Evolutionary conservation across 1,284 basidiomycete species (phyloP).

Genomic region (Malassezia pachydermatis): DNA sequence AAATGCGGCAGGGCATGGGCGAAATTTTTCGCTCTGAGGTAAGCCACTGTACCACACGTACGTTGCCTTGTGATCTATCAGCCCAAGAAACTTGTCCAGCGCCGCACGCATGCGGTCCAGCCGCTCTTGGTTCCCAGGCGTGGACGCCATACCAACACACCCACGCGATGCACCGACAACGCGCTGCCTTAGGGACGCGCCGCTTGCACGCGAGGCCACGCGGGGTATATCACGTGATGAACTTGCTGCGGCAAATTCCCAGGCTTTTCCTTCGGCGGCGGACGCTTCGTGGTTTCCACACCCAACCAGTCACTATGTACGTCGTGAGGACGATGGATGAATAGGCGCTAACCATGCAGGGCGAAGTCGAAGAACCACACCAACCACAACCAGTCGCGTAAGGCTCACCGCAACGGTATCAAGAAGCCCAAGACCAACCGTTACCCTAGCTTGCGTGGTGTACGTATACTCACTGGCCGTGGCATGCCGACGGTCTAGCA

Average conservation of each 20-base stretch:
- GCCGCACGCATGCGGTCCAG: slow-evolving; percentile 31
- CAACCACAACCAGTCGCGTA: slow-evolving; percentile 55
- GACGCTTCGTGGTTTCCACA: neutral
- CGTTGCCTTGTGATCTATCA: slow-evolving; percentile 33
- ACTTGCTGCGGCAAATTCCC: slow-evolving; percentile 20
- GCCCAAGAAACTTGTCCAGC: slow-evolving; percentile 30
- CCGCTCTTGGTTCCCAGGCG: slow-evolving; percentile 16
- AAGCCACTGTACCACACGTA: neutral
- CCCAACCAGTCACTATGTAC: slow-evolving; percentile 10
- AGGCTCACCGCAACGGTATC: slow-evolving; percentile 83
- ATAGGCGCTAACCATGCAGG: slow-evolving; percentile 20
- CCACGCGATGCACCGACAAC: too few species aligned
- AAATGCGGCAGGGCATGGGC: slow-evolving; percentile 25
- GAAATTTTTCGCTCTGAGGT: slow-evolving; percentile 20
- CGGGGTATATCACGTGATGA: slow-evolving; percentile 16
- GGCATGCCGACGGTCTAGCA: too few species aligned
- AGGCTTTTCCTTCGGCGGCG: slow-evolving; percentile 12
- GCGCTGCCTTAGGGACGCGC: too few species aligned
- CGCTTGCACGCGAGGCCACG: too few species aligned
- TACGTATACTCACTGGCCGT: too few species aligned
- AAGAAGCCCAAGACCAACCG: slow-evolving; percentile 56
- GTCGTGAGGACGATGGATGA: neutral
- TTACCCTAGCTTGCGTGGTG: slow-evolving; percentile 81
- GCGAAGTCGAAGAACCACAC: slow-evolving; percentile 47
- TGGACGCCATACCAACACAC: too few species aligned